Evolutionary conservation across 73 alveolate genomes (phyloP), one percentile per base, ranked within the genome.

Genomic region (Blepharisma stoltei): DNA sequence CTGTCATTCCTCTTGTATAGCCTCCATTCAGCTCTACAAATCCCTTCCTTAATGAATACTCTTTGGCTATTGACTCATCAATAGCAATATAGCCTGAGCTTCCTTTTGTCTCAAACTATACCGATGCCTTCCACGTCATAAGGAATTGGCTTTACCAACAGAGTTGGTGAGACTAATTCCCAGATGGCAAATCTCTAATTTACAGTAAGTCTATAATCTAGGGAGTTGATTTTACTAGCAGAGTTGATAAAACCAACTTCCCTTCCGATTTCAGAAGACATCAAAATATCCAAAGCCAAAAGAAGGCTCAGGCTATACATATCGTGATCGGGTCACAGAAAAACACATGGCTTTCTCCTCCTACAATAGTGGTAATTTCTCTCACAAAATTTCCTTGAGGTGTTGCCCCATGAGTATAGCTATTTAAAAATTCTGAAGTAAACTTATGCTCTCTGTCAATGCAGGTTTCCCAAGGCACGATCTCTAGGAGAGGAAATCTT

Each of bases 1-100:
- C 98, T 85, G 70, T 95, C 54, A 98, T 93, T 76, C 71, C 95
- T 9, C 98, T 97, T 38, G 70, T 87, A 54, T 92, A 81, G 11
- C 18, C 46, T 8, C 73, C 73, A 20, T n/a, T 14, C 37, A 60
- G 46, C 5, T 60, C 73, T 3, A 60, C 73, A 5, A 60, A 14
- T 0, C 73, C 73, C 2, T 60, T 9, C 23, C 45, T 60, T 14
- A 60, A 0, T 18, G 73, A 14, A 9, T 1, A 8, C 5, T 25
- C 23, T 20, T 14, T 18, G 0, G 5, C 73, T 20, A 60, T 25
- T 14, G 48, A 1, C 14, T n/a, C 46, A 60, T 60, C 73, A 25
- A 60, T 60, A 1, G 48, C 37, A 60, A 60, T 60, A n/a, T n/a
- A n/a, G n/a, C n/a, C n/a, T n/a, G n/a, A n/a, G n/a, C n/a, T n/a